Base-by-base conservation (phyloP, 768 basidiomycete species). In the Sporobolomyces pararoseus region DNA sequence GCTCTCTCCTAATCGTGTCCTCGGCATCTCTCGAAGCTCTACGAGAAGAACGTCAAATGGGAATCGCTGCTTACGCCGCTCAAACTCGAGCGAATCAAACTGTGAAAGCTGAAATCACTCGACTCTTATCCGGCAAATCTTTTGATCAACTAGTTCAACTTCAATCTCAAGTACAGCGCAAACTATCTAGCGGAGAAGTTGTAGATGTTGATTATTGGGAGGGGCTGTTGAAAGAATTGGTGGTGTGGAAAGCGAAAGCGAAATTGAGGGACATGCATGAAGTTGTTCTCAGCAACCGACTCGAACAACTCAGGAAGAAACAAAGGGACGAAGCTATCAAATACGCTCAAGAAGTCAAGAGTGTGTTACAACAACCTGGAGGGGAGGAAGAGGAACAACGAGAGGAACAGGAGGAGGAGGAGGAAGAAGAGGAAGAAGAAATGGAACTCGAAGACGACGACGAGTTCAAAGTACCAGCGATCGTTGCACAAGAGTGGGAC, bases 191-290 rank as follows among this genome's bases (percentile, higher is more conserved):
- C 72, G 91, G 93, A 39, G 94, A 97, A 80, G 93, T 93, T 3
- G 85, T 99, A 42, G 96, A 99, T 80, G 89, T 87, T 16, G 96
- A 99, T 79, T 99, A 98, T 78, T 99, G 96, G 96, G 96, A 98
- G 80, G 84, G 86, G 54, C 81, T 99, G 12, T 80, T 98, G 65
- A 90, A 92, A 80, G 96, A 90, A 79, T 80, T 99, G 39, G 82
- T 97, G 29, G 95, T 98, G 4, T 96, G 91, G 88, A 98, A 98
- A 81, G 89, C 96, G 27, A 97, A 97, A 92, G 89, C 92, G 10
- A 96, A 94, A 77, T 84, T 99, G 47, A 90, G 91, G 79, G 85
- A 84, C 75, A 83, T 98, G 61, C 96, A 99, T 77, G 93, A 98
- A 82, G 89, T 98, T 34, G 94, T 98, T 16, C 90, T 99, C 61